Percentiles rank a stretch among this genome's conserved stretches.
Conservation (phyloP, 345 rosid species). For the Erysimum cheiranthoides region DNA sequence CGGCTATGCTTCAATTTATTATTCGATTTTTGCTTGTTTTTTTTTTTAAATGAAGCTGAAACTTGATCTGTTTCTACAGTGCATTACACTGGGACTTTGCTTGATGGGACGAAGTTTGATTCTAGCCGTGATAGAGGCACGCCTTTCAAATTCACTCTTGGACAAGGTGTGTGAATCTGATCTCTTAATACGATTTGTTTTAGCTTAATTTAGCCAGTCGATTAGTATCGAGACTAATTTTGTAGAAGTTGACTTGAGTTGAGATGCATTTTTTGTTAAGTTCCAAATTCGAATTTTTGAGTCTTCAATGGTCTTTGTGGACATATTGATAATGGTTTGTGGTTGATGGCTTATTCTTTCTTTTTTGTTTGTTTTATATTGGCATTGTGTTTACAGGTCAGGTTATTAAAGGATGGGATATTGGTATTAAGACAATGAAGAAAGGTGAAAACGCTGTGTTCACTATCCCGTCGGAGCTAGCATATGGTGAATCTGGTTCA, state of each 20-base stretch:
- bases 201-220: background rate
- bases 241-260: background rate
- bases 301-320: no score
- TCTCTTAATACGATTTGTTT: slow-evolving; percentile 5
- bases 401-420: slow-evolving; percentile 98
- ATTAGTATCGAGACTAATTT: background rate
- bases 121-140: slow-evolving; percentile 86
- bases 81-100: slow-evolving; percentile 83
- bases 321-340: background rate
- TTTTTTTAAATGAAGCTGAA: slow-evolving; percentile 2
- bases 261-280: background rate
- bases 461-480: slow-evolving; percentile 83
- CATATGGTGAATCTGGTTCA: slow-evolving; percentile 88
- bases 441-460: slow-evolving; percentile 87
- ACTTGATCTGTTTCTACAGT: slow-evolving; percentile 43
- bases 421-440: slow-evolving; percentile 96
- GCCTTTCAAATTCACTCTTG: slow-evolving; percentile 93
- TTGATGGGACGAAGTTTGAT: slow-evolving; percentile 93
- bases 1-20: background rate
- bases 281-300: background rate
- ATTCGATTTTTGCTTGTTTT: background rate
- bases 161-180: slow-evolving; percentile 66
- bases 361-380: background rate
- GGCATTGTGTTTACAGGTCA: slow-evolving; percentile 56
- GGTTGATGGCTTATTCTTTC: background rate